phyloP scores from a whole-genome alignment of 352 stramenopile genomes.

The Phytophthora syringae region DNA sequence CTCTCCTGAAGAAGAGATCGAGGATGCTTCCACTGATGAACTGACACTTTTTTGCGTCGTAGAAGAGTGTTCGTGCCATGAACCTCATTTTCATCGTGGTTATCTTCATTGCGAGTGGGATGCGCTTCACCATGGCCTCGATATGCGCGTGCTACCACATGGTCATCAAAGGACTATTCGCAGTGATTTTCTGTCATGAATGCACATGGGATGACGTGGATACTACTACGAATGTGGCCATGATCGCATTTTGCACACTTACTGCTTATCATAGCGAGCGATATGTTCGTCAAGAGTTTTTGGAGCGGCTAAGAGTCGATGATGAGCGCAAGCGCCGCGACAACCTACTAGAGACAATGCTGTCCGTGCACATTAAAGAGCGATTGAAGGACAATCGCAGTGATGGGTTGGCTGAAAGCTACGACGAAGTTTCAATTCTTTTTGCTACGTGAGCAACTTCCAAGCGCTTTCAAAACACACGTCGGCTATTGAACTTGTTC shows the following conservation, averaged over 20 bases:
- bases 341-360: conserved; percentile 77
- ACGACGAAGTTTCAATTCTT: conserved; percentile 83
- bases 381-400: conserved; percentile 75
- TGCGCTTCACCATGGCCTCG: conserved; percentile 71
- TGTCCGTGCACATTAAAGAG: conserved; percentile 80
- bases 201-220: conserved; percentile 63
- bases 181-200: conserved; percentile 55
- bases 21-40: conserved; percentile 22
- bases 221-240: conserved; percentile 50
- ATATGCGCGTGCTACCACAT: conserved; percentile 57
- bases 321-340: conserved; percentile 77
- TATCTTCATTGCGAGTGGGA: conserved; percentile 67
- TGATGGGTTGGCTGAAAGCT: conserved; percentile 70
- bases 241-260: conserved; percentile 74
- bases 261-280: conserved; percentile 71
- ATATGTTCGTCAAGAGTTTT: conserved; percentile 70
- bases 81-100: conserved; percentile 63
- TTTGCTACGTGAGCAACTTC: conserved; percentile 88
- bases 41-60: conserved; percentile 57
- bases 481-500: conserved; percentile 78
- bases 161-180: conserved; percentile 52
- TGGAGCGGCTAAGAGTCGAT: conserved; percentile 61
- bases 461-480: conserved; percentile 68
- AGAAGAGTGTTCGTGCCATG: conserved; percentile 65
- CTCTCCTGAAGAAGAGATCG: conserved; percentile 29